Percentiles rank a stretch among this genome's conserved stretches.
Evolutionary conservation across 108 stramenopile genomes (phyloP).

Genomic region (Discostella stelligeroides): DNA sequence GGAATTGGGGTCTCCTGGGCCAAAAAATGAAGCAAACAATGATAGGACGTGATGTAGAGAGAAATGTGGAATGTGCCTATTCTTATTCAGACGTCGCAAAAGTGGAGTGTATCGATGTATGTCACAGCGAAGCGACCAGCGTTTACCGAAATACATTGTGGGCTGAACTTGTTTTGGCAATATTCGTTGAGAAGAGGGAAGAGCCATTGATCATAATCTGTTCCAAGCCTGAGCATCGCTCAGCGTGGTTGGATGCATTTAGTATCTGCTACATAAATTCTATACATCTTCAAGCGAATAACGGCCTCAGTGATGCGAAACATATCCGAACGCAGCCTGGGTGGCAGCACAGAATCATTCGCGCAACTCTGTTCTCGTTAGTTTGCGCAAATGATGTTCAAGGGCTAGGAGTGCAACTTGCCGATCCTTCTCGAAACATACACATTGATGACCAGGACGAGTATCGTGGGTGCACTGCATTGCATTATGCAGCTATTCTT

Average conservation of each 20-base stretch:
- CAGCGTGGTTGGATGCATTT: constrained; percentile 48
- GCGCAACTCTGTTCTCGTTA: constrained; percentile 35
- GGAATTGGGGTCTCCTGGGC: constrained; percentile 9
- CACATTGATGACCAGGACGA: constrained; percentile 27
- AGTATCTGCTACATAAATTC: constrained; percentile 27
- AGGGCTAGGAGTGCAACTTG: constrained; percentile 17
- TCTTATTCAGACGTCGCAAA: constrained; percentile 22
- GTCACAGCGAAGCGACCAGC: constrained; percentile 30
- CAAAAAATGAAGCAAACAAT: constrained; percentile 10
- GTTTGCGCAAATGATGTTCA: constrained; percentile 20
- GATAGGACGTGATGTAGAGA: constrained; percentile 7
- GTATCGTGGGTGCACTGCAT: constrained; percentile 40
- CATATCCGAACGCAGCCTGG: constrained; percentile 13
- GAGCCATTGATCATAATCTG: constrained; percentile 41
- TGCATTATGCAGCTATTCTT: constrained; percentile 42
- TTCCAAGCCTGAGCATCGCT: constrained; percentile 44
- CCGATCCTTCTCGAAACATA: constrained; percentile 7
- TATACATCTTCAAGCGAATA: constrained; percentile 11
- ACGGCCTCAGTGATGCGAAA: constrained; percentile 6
- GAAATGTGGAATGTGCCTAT: constrained; percentile 36
- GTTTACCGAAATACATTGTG: constrained; percentile 31
- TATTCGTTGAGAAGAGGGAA: constrained; percentile 20
- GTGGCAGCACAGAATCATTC: constrained; percentile 39
- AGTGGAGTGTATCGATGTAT: constrained; percentile 38
- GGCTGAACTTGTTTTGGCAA: constrained; percentile 30